Percentiles rank a stretch among this genome's conserved stretches.
These are phyloP conservation scores for Cyberlindnera bimundalis DNA, from an alignment of 805 yeast species.

Conservation along the genomic window DNA sequence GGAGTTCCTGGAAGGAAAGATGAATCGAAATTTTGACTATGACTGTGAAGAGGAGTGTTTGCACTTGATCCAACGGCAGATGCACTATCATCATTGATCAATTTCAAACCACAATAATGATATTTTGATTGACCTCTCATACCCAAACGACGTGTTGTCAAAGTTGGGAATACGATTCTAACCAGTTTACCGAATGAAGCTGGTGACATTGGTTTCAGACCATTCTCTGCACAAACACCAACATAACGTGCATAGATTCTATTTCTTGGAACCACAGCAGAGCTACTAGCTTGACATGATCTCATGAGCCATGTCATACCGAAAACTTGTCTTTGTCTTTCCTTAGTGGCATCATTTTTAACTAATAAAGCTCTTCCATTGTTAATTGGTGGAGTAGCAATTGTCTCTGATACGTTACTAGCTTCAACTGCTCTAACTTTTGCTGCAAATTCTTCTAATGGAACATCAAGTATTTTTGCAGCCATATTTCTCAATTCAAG, in stretches of 20 bases:
- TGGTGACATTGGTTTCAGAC: constrained; percentile 60
- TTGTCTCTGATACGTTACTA: constrained; percentile 12
- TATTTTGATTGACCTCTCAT: constrained; percentile 76
- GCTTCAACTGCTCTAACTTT: constrained; percentile 43
- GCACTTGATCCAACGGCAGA: constrained; percentile 26
- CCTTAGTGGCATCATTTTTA: constrained; percentile 33
- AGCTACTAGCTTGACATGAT: constrained; percentile 48
- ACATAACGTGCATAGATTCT: constrained; percentile 67
- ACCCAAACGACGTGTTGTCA: constrained; percentile 73
- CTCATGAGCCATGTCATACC: constrained; percentile 79
- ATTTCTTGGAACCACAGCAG: constrained; percentile 60
- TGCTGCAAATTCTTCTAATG: constrained; percentile 42
- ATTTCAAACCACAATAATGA: constrained; percentile 74
- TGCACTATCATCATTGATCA: constrained; percentile 33
- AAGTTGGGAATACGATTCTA: constrained; percentile 54
- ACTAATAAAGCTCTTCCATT: constrained; percentile 24
- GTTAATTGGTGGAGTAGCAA: constrained; percentile 26
- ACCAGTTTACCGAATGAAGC: constrained; percentile 78
- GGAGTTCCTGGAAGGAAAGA: constrained; percentile 29
- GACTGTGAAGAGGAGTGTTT: constrained; percentile 27
- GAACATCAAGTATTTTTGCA: constrained; percentile 23
- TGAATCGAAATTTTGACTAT: constrained; percentile 20
- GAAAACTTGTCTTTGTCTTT: constrained; percentile 69
- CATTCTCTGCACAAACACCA: constrained; percentile 49
- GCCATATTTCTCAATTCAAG: constrained; percentile 37